phyloP scores from a whole-genome alignment of 2,329 filamentous ascomycete genomes.

The Colletotrichum phormii region DNA sequence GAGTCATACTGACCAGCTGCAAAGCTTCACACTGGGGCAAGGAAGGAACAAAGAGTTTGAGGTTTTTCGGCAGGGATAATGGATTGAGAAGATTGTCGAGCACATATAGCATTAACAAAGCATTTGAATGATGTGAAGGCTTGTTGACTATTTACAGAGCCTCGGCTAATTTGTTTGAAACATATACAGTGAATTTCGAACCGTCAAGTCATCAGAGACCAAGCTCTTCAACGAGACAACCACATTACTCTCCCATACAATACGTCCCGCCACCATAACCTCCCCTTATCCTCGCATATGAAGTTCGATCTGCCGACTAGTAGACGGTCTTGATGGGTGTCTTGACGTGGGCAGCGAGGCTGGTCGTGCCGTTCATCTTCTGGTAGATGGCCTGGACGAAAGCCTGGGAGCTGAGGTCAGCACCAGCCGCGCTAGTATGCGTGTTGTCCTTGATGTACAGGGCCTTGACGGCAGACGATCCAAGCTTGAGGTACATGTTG shows the following conservation, averaged over 20 bases:
- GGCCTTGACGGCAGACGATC: conserved; percentile 60
- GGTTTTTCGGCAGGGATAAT: background rate
- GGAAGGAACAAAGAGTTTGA: background rate
- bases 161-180: background rate
- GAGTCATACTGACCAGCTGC: too few species aligned
- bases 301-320: background rate
- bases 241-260: background rate
- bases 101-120: background rate
- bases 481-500: conserved; percentile 63
- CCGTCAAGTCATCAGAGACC: background rate
- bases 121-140: background rate
- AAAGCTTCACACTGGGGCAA: too few species aligned
- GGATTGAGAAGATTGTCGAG: background rate
- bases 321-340: conserved; percentile 34
- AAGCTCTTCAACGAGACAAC: background rate
- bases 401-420: conserved; percentile 64
- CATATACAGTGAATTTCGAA: background rate
- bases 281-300: too few species aligned
- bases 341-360: conserved; percentile 42
- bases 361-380: conserved; percentile 45
- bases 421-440: conserved; percentile 68
- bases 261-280: background rate
- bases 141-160: background rate
- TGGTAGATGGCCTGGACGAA: conserved; percentile 54
- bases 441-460: conserved; percentile 72